Evolutionary conservation across 2,329 filamentous ascomycete species (phyloP).

Genomic region (Clarireedia paspali): DNA sequence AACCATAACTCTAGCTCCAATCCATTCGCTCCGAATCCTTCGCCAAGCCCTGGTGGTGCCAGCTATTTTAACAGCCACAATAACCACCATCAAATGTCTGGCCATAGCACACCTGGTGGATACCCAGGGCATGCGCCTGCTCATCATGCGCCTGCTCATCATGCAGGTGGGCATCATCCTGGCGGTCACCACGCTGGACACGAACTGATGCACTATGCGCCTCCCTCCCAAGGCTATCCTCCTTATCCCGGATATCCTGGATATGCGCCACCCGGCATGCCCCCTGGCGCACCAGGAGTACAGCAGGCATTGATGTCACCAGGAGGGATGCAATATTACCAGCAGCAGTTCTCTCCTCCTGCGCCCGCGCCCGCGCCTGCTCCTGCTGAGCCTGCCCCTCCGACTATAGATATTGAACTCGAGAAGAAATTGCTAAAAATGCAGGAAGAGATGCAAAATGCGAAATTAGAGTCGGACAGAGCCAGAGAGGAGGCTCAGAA

Average conservation of each 20-base stretch:
- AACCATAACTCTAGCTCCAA: constrained; percentile 15
- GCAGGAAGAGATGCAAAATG: constrained; percentile 43
- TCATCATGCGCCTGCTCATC: background rate
- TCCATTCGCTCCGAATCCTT: constrained; percentile 27
- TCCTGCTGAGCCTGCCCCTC: constrained; percentile 13
- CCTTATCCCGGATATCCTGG: constrained; percentile 19
- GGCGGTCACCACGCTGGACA: constrained; percentile 9
- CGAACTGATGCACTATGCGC: constrained; percentile 28
- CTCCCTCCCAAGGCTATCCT: constrained; percentile 15
- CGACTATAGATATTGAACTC: constrained; percentile 20
- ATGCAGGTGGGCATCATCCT: too few relatives aligned
- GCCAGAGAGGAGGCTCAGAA: constrained; percentile 34
- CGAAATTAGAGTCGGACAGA: constrained; percentile 31
- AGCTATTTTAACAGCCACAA: constrained; percentile 24
- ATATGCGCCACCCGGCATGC: constrained; percentile 16
- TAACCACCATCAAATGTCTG: constrained; percentile 37
- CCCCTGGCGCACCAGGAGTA: background rate
- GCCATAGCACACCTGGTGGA: constrained; percentile 18
- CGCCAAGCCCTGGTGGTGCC: constrained; percentile 22
- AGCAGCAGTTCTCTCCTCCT: constrained; percentile 19
- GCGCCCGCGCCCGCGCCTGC: constrained; percentile 7
- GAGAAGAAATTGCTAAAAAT: constrained; percentile 54
- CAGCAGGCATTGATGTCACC: constrained; percentile 1
- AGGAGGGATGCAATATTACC: constrained; percentile 18
- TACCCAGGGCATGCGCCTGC: constrained; percentile 13